phyloP scores from a whole-genome alignment of 1,139 yeast genomes.

The Zygoascus sp. region DNA sequence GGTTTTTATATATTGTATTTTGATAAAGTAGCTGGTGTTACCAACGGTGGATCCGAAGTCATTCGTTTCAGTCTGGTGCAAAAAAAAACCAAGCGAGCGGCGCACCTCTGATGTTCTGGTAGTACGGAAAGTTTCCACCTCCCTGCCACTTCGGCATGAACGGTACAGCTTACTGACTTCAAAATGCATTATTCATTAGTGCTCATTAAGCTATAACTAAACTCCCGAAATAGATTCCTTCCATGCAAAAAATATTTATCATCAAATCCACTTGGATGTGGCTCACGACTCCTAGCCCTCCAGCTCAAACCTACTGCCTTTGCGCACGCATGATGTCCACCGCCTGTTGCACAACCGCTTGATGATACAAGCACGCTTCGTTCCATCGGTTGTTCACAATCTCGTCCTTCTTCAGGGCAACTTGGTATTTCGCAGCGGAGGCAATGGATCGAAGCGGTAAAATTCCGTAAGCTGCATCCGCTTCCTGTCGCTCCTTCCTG shows the following conservation, averaged over 20 bases:
- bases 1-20: too few relatives aligned
- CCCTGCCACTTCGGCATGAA: too few relatives aligned
- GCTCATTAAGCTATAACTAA: background rate
- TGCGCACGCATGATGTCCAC: slow-evolving; percentile 15
- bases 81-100: too few relatives aligned
- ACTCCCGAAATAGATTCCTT: background rate
- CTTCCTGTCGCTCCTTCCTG: slow-evolving; percentile 27
- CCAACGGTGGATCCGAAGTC: too few relatives aligned
- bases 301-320: background rate
- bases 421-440: slow-evolving; percentile 25
- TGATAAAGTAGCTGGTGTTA: too few relatives aligned
- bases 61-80: too few relatives aligned
- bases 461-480: slow-evolving; percentile 26
- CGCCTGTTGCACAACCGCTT: slow-evolving; percentile 3
- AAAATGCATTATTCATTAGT: background rate
- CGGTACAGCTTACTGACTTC: too few relatives aligned
- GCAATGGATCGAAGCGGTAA: slow-evolving; percentile 21
- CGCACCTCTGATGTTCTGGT: too few relatives aligned
- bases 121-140: too few relatives aligned
- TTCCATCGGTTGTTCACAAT: slow-evolving; percentile 27
- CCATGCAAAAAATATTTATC: background rate
- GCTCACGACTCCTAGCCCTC: too few relatives aligned
- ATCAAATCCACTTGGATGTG: too few relatives aligned
- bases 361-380: slow-evolving; percentile 27
- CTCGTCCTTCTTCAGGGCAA: slow-evolving; percentile 32